phyloP scores from a whole-genome alignment of 2,329 filamentous ascomycete genomes.

The Nemania diffusa region DNA sequence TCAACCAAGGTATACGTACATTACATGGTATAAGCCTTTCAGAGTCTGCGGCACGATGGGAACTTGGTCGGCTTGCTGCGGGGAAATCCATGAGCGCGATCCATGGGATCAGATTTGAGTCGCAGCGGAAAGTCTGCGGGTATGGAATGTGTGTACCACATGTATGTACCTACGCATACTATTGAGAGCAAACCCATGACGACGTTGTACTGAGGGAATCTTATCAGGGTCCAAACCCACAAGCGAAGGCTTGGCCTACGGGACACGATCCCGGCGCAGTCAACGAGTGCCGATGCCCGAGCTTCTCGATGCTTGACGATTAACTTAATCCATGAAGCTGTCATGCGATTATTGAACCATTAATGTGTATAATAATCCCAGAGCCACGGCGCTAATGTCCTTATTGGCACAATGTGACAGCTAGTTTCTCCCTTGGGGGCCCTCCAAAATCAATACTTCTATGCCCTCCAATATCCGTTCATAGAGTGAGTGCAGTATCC shows the following conservation, averaged over 20 bases:
- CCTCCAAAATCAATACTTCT: not conserved
- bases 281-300: constrained; percentile 29
- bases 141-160: not conserved
- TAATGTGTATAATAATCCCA: constrained; percentile 11
- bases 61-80: constrained; percentile 20
- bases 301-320: constrained; percentile 16
- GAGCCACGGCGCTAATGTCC: constrained; percentile 19
- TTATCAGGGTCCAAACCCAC: constrained; percentile 31
- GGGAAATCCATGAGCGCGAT: not conserved
- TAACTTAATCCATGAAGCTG: constrained; percentile 20
- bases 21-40: not conserved
- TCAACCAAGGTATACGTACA: not conserved
- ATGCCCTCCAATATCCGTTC: not conserved
- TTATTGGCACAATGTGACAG: constrained; percentile 21
- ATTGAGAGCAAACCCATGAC: constrained; percentile 32
- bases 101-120: constrained; percentile 29
- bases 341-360: constrained; percentile 29
- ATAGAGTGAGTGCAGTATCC: not conserved
- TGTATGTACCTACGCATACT: constrained; percentile 8
- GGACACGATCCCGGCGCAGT: constrained; percentile 28
- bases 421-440: constrained; percentile 1
- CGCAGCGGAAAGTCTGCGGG: constrained; percentile 20
- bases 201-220: constrained; percentile 26
- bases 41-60: constrained; percentile 21
- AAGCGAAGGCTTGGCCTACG: constrained; percentile 33